Conservation (phyloP, 345 rosid species). For the Gossypium longicalyx region DNA sequence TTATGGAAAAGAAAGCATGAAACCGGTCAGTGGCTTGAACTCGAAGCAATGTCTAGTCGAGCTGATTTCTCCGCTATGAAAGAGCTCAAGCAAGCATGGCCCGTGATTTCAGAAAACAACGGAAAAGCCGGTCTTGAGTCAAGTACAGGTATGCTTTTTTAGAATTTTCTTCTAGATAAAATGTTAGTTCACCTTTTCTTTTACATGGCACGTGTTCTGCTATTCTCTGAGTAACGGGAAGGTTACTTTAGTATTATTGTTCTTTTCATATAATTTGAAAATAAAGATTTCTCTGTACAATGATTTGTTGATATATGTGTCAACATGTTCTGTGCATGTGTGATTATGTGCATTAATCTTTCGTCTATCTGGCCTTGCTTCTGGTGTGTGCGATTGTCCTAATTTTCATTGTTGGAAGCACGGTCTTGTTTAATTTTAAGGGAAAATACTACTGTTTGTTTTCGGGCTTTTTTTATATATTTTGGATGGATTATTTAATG, state of each 20-base stretch:
- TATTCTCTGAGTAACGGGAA: not conserved
- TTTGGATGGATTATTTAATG: not conserved
- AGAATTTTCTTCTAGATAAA: not conserved
- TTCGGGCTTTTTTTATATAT: not conserved
- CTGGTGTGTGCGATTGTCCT: not conserved
- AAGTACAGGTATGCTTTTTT: conserved; percentile 32
- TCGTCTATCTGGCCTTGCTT: not conserved
- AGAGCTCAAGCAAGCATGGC: conserved; percentile 33
- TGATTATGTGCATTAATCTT: not conserved
- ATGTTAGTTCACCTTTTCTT: not conserved
- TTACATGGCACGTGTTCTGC: not conserved
- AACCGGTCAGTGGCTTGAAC: conserved; percentile 88
- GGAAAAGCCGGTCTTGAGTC: conserved; percentile 38
- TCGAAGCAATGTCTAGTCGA: conserved; percentile 54
- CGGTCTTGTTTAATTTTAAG: not conserved
- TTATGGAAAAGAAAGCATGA: conserved; percentile 96
- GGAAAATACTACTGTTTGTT: not conserved
- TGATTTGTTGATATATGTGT: not conserved
- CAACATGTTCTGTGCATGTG: not conserved
- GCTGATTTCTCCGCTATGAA: conserved; percentile 51
- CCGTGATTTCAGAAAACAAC: conserved; percentile 46
- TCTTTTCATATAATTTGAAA: not conserved
- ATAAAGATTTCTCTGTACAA: not conserved
- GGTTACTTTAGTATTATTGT: not conserved
- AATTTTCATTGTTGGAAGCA: not conserved